These are phyloP conservation scores for Fusarium mangiferae DNA, from an alignment of 2,329 filamentous ascomycete genomes.

Conservation along the genomic window DNA sequence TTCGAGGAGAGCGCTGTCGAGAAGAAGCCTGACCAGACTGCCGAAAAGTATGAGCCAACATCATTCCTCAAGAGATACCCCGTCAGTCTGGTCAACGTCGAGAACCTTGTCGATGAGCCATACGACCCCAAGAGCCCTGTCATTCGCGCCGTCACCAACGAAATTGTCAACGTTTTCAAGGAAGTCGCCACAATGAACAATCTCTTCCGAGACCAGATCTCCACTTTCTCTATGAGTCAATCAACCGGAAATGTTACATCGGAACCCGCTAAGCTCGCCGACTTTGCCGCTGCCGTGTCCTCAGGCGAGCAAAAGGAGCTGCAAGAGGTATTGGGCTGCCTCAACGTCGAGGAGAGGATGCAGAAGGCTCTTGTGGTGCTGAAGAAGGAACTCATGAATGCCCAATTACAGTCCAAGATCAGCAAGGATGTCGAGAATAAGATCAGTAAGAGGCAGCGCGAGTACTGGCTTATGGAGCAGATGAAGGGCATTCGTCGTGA, in stretches of 20 bases:
- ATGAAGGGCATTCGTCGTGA: conserved; percentile 99
- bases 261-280: conserved; percentile 93
- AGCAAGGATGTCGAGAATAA: conserved; percentile 97
- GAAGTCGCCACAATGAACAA: conserved; percentile 94
- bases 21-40: conserved; percentile 60
- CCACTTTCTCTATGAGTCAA: conserved; percentile 95
- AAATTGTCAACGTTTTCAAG: conserved; percentile 99
- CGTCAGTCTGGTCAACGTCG: conserved; percentile 94
- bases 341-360: conserved; percentile 92
- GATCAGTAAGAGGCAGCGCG: conserved; percentile 95
- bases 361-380: conserved; percentile 91
- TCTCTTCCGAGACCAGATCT: conserved; percentile 96
- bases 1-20: conserved; percentile 86
- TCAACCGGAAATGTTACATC: conserved; percentile 94
- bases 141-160: conserved; percentile 91
- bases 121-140: conserved; percentile 90
- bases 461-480: conserved; percentile 99
- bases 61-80: conserved; percentile 91
- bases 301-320: conserved; percentile 91
- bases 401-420: conserved; percentile 95
- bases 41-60: conserved; percentile 81
- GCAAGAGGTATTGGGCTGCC: conserved; percentile 87
- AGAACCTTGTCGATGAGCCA: conserved; percentile 89
- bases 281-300: conserved; percentile 97
- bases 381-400: conserved; percentile 99